Conservation (phyloP, 306 rosid genomes). For the Cicer chorassanicum region DNA sequence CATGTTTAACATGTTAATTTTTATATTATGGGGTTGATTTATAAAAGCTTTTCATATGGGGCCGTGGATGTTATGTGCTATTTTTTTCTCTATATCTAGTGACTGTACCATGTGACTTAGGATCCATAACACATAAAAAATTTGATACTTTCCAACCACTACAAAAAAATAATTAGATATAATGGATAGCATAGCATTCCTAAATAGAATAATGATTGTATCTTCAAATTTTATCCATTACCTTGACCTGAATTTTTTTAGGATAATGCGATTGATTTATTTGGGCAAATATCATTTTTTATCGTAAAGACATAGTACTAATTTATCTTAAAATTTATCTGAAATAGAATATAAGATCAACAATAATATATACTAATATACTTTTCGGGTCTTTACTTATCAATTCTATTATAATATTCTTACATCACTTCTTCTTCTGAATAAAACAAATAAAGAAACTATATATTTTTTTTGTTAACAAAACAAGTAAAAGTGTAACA, state of each 20-base stretch:
- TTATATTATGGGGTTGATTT: slow-evolving; percentile 2
- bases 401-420: background rate
- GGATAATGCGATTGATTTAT: background rate
- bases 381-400: background rate
- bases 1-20: background rate
- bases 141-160: slow-evolving; percentile 7
- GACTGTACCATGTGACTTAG: slow-evolving; percentile 27
- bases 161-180: slow-evolving; percentile 14
- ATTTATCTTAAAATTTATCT: background rate
- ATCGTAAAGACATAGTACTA: too few species aligned
- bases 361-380: background rate
- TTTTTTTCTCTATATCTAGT: background rate
- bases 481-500: background rate
- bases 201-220: background rate
- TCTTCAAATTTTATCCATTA: background rate
- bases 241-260: background rate
- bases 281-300: background rate
- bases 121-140: slow-evolving; percentile 6
- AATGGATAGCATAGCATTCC: background rate
- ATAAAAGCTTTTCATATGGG: background rate
- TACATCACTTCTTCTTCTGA: background rate
- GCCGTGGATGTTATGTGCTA: slow-evolving; percentile 7
- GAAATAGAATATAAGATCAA: background rate
- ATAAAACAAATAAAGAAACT: background rate
- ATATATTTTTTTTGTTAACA: background rate